phyloP scores from a whole-genome alignment of 192 early-diverging fungal genomes.

The Coemansia sp. region DNA sequence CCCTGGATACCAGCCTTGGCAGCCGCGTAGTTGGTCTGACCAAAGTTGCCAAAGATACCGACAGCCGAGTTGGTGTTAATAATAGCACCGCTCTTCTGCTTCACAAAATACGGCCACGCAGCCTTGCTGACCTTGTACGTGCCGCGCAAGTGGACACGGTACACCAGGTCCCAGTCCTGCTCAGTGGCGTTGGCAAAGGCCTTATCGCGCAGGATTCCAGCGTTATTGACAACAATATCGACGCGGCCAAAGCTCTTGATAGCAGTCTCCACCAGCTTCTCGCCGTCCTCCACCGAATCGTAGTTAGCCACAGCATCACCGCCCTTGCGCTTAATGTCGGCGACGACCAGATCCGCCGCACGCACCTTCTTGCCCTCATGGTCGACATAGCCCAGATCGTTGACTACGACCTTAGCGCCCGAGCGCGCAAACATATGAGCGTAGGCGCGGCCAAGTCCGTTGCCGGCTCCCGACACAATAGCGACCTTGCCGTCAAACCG shows the following conservation, averaged over 20 bases:
- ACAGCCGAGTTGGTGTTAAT: slow-evolving; percentile 95
- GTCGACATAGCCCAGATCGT: slow-evolving; percentile 76
- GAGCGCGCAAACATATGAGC: slow-evolving; percentile 80
- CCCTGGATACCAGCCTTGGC: slow-evolving; percentile 93
- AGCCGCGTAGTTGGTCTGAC: slow-evolving; percentile 94
- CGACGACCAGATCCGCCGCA: slow-evolving; percentile 77
- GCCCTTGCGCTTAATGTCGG: slow-evolving; percentile 76
- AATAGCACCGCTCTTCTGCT: slow-evolving; percentile 94
- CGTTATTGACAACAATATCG: slow-evolving; percentile 94
- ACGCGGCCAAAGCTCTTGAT: slow-evolving; percentile 79
- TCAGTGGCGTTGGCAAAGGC: slow-evolving; percentile 90
- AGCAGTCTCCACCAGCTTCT: slow-evolving; percentile 89
- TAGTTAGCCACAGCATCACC: slow-evolving; percentile 90
- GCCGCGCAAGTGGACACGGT: slow-evolving; percentile 87
- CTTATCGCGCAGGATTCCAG: slow-evolving; percentile 95
- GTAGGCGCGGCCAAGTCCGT: slow-evolving; percentile 89
- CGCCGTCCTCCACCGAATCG: slow-evolving; percentile 97
- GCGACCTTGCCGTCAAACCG: slow-evolving; percentile 80
- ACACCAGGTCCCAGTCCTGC: slow-evolving; percentile 93
- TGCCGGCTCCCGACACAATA: slow-evolving; percentile 90
- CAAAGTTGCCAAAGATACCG: slow-evolving; percentile 93
- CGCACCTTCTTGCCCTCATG: slow-evolving; percentile 44
- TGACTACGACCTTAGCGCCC: slow-evolving; percentile 91
- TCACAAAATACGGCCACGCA: slow-evolving; percentile 92
- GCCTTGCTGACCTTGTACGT: slow-evolving; percentile 94